phyloP scores from a whole-genome alignment of 2,329 filamentous ascomycete species.

The Aspergillus brasiliensis region DNA sequence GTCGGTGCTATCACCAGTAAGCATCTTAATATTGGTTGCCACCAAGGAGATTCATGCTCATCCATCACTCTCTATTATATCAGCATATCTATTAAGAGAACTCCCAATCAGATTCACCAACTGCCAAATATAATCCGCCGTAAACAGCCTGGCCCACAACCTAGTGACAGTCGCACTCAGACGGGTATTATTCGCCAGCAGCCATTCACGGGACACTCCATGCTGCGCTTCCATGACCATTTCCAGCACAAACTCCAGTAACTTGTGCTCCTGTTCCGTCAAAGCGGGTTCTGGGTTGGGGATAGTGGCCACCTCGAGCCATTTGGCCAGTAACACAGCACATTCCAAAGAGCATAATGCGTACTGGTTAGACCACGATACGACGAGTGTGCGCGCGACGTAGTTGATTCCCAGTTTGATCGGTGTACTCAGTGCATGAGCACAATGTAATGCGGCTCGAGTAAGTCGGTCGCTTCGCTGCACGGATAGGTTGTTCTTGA shows the following conservation, averaged over 20 bases:
- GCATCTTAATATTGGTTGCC: neutral
- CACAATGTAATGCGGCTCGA: conserved; percentile 56
- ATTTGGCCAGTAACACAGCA: conserved; percentile 56
- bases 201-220: conserved; percentile 33
- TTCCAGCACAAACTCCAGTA: conserved; percentile 39
- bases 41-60: neutral
- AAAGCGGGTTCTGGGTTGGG: conserved; percentile 26
- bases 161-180: conserved; percentile 35
- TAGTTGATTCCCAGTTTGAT: conserved; percentile 58
- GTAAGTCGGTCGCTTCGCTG: conserved; percentile 49
- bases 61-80: conserved; percentile 26
- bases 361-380: conserved; percentile 61
- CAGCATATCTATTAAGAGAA: conserved; percentile 37
- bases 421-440: conserved; percentile 58
- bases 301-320: conserved; percentile 37
- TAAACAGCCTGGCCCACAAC: conserved; percentile 39
- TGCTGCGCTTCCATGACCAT: conserved; percentile 41
- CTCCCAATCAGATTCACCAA: conserved; percentile 39
- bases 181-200: conserved; percentile 35
- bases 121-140: conserved; percentile 41
- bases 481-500: conserved; percentile 38
- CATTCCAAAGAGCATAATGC: conserved; percentile 59
- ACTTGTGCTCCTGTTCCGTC: conserved; percentile 35
- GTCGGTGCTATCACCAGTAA: too few relatives aligned
- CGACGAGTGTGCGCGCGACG: conserved; percentile 58